A percentile compares a stretch with the other conserved stretches of the same genome.
Conservation (phyloP, 208 protist genomes). For the Ichthyophonus hoferi region DNA sequence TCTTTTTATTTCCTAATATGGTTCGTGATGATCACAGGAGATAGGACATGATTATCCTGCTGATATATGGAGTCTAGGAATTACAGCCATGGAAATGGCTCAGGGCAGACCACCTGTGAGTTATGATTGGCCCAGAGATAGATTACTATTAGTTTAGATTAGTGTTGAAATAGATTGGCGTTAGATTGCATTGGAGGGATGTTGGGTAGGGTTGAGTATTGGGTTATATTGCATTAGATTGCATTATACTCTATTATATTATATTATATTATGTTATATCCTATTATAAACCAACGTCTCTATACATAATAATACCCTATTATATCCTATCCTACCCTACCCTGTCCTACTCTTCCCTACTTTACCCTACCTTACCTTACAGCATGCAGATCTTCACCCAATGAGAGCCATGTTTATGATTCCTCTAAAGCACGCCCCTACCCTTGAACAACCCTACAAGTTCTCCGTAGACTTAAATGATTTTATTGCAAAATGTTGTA, state of each 20-base stretch:
- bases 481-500: constrained; percentile 10
- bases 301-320: too few relatives aligned
- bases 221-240: too few relatives aligned
- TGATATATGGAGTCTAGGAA: constrained; percentile 78
- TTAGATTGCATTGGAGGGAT: too few relatives aligned
- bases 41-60: constrained; percentile 40
- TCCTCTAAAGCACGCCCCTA: constrained; percentile 57
- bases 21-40: too few relatives aligned
- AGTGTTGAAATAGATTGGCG: too few relatives aligned
- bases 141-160: too few relatives aligned
- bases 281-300: too few relatives aligned
- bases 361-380: constrained; percentile 22
- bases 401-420: constrained; percentile 74
- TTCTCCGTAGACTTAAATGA: neutral
- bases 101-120: constrained; percentile 63
- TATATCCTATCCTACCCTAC: neutral
- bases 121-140: too few relatives aligned
- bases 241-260: too few relatives aligned
- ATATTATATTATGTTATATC: too few relatives aligned
- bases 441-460: neutral
- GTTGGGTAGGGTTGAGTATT: too few relatives aligned
- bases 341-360: neutral
- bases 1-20: too few relatives aligned
- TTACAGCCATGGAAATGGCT: constrained; percentile 73
- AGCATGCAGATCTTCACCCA: constrained; percentile 64